Conservation (phyloP, 2,329 filamentous ascomycete genomes). For the Paramyrothecium roridum region DNA sequence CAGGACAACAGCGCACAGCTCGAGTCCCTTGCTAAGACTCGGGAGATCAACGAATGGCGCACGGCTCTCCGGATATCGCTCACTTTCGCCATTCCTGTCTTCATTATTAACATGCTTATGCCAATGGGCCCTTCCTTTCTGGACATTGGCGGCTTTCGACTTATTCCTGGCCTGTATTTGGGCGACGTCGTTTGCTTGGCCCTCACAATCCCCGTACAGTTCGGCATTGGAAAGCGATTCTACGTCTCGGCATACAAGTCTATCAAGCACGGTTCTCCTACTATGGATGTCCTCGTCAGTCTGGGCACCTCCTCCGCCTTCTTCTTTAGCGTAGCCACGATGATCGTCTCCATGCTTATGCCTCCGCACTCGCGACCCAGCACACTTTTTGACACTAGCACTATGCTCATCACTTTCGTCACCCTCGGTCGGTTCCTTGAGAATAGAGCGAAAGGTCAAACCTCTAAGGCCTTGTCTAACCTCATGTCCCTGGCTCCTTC, state of each 20-base stretch:
- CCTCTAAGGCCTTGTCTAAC: conserved; percentile 85
- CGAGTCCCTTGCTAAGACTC: conserved; percentile 92
- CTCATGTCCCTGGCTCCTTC: conserved; percentile 96
- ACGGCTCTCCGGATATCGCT: conserved; percentile 75
- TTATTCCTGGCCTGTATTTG: conserved; percentile 76
- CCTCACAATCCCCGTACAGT: conserved; percentile 91
- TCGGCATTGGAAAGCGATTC: conserved; percentile 92
- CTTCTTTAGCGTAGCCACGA: conserved; percentile 87
- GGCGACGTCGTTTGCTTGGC: conserved; percentile 81
- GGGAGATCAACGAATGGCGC: conserved; percentile 92
- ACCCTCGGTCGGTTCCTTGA: conserved; percentile 88
- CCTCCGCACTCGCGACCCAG: conserved; percentile 75
- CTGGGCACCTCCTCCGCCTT: conserved; percentile 93
- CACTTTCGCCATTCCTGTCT: conserved; percentile 83
- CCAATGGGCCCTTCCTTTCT: conserved; percentile 78
- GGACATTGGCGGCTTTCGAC: conserved; percentile 69
- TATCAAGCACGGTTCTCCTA: conserved; percentile 83
- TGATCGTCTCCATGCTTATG: conserved; percentile 76
- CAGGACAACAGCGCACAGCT: conserved; percentile 97
- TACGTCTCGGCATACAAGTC: conserved; percentile 94
- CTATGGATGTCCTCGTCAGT: conserved; percentile 96
- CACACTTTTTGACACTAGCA: conserved; percentile 96
- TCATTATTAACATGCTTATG: conserved; percentile 88
- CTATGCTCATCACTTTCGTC: conserved; percentile 97
- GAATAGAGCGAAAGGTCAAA: conserved; percentile 93